Conservation (phyloP, 768 basidiomycete genomes). For the Postia placenta region DNA sequence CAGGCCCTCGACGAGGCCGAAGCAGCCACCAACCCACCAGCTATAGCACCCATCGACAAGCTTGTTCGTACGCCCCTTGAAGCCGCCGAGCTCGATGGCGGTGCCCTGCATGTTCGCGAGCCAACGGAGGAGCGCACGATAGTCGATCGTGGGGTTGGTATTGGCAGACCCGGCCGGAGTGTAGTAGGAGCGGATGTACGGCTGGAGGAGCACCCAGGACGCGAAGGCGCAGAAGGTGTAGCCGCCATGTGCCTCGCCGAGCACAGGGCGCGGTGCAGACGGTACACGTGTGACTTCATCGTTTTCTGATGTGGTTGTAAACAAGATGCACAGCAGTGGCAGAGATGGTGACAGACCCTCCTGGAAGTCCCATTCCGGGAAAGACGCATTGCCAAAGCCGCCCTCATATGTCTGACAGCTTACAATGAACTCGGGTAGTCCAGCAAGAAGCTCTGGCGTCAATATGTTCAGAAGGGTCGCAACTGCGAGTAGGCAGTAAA, state of each 20-base stretch:
- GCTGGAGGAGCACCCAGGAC: conserved; percentile 72
- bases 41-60: conserved; percentile 99
- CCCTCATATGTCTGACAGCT: conserved; percentile 98
- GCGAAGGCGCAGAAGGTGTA: conserved; percentile 94
- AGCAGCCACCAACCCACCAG: conserved; percentile 98
- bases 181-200: conserved; percentile 33
- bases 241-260: conserved; percentile 97
- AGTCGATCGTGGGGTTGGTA: conserved; percentile 42
- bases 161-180: not conserved
- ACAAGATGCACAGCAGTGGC: not conserved
- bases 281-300: conserved; percentile 15
- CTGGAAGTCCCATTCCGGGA: conserved; percentile 21
- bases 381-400: conserved; percentile 51
- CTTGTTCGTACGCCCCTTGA: conserved; percentile 92
- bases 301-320: not conserved
- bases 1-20: conserved; percentile 64
- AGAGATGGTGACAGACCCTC: not conserved
- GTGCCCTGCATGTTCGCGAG: conserved; percentile 79
- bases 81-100: conserved; percentile 84
- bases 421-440: conserved; percentile 73
- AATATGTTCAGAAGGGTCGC: conserved; percentile 81
- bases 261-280: conserved; percentile 54
- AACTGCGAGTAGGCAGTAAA: conserved; percentile 84
- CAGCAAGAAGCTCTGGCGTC: conserved; percentile 79
- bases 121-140: conserved; percentile 67